Evolutionary conservation across 345 rosid species (phyloP), one percentile per base, ranked within the genome.

Genomic region (Eucalyptus lansdowneana): DNA sequence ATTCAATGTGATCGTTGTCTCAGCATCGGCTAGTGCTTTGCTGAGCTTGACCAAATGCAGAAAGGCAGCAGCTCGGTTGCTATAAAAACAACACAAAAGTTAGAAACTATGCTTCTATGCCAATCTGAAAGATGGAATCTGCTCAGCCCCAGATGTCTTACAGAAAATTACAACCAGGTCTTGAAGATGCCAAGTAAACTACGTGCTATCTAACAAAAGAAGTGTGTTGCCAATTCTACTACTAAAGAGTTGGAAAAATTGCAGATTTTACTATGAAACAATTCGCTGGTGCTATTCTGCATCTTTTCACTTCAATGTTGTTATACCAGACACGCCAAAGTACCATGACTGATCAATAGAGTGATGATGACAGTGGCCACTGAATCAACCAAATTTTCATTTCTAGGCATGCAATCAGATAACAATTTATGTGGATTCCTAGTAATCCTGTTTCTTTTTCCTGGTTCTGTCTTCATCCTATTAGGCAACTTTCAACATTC

Each of bases 31-130:
- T 65, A 98, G 96, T 72, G 99, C 99, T 94, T 97, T 97, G 92
- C 90, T 96, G 88, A 98, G 98, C 93, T 98, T 98, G 47, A 95
- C 98, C 91, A 98, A 92, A 89, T 94, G 94, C 91, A 98, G 92
- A 92, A 98, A 98, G 8, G 99, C 99, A 45, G 99, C 99, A 89
- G 99, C 99, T 76, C 99, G 98, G 90, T 98, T 98, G 95, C 99
- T 98, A 94, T 87, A 51, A 86, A 22, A 86, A 31, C 47, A 86
- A 53, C 54, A 50, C 34, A 4, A 67, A 60, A 58, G 72, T 51
- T 5, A 53, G 90, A 58, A 45, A 86, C 40, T 25, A 86, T 31
- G n/a, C 67, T 50, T 50, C 17, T 50, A 86, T 16, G 29, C 56
- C 56, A 91, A 89, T 34, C 50, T 40, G 42, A 56, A 34, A 29